phyloP scores from a whole-genome alignment of 2,329 filamentous ascomycete species.

The Aspergillus clavatus region DNA sequence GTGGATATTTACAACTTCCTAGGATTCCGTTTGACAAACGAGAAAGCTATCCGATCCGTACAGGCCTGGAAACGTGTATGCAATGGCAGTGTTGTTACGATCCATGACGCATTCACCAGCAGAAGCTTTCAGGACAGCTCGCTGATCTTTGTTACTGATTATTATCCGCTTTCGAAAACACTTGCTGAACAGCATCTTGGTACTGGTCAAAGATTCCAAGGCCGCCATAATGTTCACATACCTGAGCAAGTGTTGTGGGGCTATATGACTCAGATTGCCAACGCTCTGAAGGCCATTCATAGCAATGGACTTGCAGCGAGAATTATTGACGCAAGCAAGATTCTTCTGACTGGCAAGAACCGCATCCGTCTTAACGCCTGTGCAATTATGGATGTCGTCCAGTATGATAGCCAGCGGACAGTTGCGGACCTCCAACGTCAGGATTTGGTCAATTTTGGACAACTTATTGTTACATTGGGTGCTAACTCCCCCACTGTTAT shows the following conservation, averaged over 20 bases:
- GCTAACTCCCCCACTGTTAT: constrained; percentile 58
- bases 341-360: constrained; percentile 85
- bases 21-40: constrained; percentile 83
- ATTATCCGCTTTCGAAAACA: constrained; percentile 85
- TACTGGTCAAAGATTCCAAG: constrained; percentile 36
- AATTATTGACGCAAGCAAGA: constrained; percentile 80
- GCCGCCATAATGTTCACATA: constrained; percentile 49
- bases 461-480: constrained; percentile 75
- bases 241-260: constrained; percentile 78
- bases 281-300: constrained; percentile 82
- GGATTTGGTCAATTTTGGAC: constrained; percentile 79
- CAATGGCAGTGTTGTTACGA: constrained; percentile 75
- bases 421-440: constrained; percentile 77
- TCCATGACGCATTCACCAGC: constrained; percentile 91
- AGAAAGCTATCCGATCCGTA: constrained; percentile 78
- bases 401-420: constrained; percentile 66
- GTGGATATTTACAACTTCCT: not conserved
- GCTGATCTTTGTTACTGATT: constrained; percentile 88
- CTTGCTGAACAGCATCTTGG: constrained; percentile 70
- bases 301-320: constrained; percentile 74
- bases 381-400: constrained; percentile 81
- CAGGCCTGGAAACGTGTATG: constrained; percentile 85
- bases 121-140: constrained; percentile 92
- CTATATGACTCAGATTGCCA: constrained; percentile 87
- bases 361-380: constrained; percentile 84